Conservation (phyloP, 2,329 filamentous ascomycete genomes). For the Aspergillus brunneoviolaceus region DNA sequence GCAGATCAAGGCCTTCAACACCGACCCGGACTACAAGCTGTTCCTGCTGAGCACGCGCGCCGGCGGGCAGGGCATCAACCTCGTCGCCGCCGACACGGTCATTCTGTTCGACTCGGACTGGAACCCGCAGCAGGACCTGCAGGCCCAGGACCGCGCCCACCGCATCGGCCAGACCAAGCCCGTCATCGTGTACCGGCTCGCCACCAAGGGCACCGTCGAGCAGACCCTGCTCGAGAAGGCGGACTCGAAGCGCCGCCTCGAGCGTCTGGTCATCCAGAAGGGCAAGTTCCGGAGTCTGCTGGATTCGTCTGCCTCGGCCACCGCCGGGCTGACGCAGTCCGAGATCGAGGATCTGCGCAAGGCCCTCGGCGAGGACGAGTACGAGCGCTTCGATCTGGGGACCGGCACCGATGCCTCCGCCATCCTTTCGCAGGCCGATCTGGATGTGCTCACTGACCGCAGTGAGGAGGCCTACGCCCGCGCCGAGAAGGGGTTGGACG, state of each 20-base stretch:
- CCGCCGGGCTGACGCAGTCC: constrained; percentile 35
- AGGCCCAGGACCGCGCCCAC: constrained; percentile 93
- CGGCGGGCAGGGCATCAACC: constrained; percentile 92
- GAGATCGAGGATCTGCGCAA: constrained; percentile 63
- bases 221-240: constrained; percentile 82
- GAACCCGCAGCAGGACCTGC: constrained; percentile 96
- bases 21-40: constrained; percentile 63
- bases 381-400: constrained; percentile 60
- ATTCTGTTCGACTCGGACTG: constrained; percentile 88
- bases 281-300: constrained; percentile 73
- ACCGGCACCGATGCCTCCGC: constrained; percentile 52
- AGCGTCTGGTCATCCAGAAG: constrained; percentile 95
- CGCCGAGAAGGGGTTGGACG: constrained; percentile 75
- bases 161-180: constrained; percentile 90
- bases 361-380: constrained; percentile 71
- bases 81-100: constrained; percentile 87
- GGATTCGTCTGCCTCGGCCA: constrained; percentile 52
- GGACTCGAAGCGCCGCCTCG: constrained; percentile 84
- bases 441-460: constrained; percentile 76
- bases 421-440: constrained; percentile 71
- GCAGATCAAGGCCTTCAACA: constrained; percentile 74
- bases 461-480: constrained; percentile 65
- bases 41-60: constrained; percentile 90
- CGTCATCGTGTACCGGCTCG: constrained; percentile 89
- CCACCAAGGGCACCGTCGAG: constrained; percentile 90